Evolutionary conservation across 208 protist genomes (phyloP).

Genomic region (Leishmania lainsoni): DNA sequence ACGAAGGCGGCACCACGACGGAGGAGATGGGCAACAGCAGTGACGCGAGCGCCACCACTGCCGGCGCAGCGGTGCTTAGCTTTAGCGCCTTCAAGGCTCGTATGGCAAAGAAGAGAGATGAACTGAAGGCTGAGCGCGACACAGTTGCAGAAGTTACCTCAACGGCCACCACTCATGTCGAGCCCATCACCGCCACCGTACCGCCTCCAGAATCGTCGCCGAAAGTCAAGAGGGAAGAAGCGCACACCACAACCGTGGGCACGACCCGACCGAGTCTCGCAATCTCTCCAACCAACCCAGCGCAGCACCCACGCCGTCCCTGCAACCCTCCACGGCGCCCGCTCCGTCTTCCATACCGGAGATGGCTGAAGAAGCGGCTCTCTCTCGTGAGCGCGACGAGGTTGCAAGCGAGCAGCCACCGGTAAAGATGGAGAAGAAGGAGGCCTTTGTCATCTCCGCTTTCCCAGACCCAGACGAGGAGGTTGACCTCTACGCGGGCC

Average conservation of each 20-base stretch:
- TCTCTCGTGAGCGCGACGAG: constrained; percentile 14
- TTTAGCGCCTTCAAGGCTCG: constrained; percentile 63
- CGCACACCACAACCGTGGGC: constrained; percentile 4
- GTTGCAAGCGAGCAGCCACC: constrained; percentile 25
- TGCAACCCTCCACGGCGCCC: constrained; percentile 17
- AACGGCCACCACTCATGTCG: constrained; percentile 18
- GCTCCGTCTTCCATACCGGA: constrained; percentile 12
- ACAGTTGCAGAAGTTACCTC: constrained; percentile 22
- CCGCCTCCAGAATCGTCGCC: background rate
- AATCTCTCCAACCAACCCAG: constrained; percentile 25
- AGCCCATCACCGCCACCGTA: background rate
- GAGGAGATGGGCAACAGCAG: background rate
- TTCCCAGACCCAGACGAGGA: constrained; percentile 42
- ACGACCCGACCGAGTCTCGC: constrained; percentile 27
- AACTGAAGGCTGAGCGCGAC: constrained; percentile 44
- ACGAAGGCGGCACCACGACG: background rate
- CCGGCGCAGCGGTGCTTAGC: constrained; percentile 26
- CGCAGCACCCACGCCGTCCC: constrained; percentile 20
- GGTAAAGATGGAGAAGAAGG: constrained; percentile 31
- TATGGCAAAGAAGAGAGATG: constrained; percentile 58
- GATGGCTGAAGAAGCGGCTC: constrained; percentile 6
- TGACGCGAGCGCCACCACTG: background rate
- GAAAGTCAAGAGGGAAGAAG: constrained; percentile 1
- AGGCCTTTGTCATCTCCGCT: constrained; percentile 37
- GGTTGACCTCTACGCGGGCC: constrained; percentile 71